A percentile compares a stretch with the other conserved stretches of the same genome.
phyloP scores from a whole-genome alignment of 2,329 filamentous ascomycete species.

The Triangularia verruculosa region DNA sequence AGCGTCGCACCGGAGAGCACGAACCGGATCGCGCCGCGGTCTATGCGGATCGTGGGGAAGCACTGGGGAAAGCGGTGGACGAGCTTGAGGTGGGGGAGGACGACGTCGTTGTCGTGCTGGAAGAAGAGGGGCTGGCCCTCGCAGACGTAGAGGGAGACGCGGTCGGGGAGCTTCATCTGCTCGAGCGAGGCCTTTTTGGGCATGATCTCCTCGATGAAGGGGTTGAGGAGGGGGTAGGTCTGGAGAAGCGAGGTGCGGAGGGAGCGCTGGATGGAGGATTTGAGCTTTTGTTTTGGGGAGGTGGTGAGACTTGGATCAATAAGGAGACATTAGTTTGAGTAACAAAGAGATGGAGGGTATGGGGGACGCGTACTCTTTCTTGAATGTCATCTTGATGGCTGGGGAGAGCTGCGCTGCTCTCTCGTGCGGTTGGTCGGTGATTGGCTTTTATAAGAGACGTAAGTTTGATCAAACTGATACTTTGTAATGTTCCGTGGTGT shows the following conservation, averaged over 20 bases:
- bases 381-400: conserved; percentile 68
- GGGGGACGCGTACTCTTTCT: conserved; percentile 67
- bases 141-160: conserved; percentile 83
- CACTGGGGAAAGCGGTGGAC: conserved; percentile 85
- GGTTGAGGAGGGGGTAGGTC: conserved; percentile 80
- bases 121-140: conserved; percentile 80
- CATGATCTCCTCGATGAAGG: conserved; percentile 88
- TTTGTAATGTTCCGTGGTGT: neutral
- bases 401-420: neutral
- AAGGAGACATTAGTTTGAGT: conserved; percentile 23
- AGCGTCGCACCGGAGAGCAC: conserved; percentile 89
- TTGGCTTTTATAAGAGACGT: neutral
- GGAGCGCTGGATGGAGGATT: conserved; percentile 87
- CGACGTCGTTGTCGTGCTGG: conserved; percentile 70
- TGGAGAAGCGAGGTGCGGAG: conserved; percentile 80
- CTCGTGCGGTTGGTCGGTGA: neutral
- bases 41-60: conserved; percentile 83
- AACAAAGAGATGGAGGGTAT: neutral
- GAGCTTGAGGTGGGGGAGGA: conserved; percentile 84
- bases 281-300: conserved; percentile 90
- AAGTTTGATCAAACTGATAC: neutral
- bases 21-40: conserved; percentile 94
- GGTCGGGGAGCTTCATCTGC: conserved; percentile 89
- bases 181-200: conserved; percentile 92
- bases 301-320: conserved; percentile 60